Conservation (phyloP, 1,139 yeast genomes). For the Geotrichum reessii region DNA sequence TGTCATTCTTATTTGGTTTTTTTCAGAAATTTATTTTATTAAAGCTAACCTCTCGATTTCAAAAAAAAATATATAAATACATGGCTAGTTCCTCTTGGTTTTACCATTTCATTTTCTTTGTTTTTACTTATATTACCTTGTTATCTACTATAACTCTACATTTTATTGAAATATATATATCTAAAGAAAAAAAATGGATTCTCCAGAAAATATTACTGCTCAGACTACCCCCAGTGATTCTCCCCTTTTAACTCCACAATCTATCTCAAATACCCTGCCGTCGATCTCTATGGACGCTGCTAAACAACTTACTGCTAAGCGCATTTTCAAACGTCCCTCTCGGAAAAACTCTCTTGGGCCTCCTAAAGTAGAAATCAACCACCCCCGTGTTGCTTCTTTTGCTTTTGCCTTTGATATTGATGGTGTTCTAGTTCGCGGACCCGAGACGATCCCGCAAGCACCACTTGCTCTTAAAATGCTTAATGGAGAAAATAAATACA, state of each 20-base stretch:
- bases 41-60: background rate
- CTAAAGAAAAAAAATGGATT: background rate
- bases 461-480: slow-evolving; percentile 61
- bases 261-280: background rate
- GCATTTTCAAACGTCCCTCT: slow-evolving; percentile 12
- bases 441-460: slow-evolving; percentile 73
- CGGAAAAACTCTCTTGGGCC: slow-evolving; percentile 16
- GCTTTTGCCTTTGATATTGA: slow-evolving; percentile 87
- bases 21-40: background rate
- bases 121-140: background rate
- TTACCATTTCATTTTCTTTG: background rate
- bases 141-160: background rate
- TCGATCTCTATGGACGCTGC: background rate
- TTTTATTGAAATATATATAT: no score
- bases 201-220: slow-evolving; percentile 3
- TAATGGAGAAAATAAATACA: slow-evolving; percentile 71
- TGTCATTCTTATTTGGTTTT: background rate
- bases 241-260: background rate
- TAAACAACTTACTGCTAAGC: background rate
- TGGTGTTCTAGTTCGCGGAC: slow-evolving; percentile 76
- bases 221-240: slow-evolving; percentile 4
- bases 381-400: slow-evolving; percentile 55
- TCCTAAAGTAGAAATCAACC: slow-evolving; percentile 19
- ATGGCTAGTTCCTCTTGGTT: background rate
- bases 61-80: background rate